phyloP scores from a whole-genome alignment of 345 rosid species.

The Eucalyptus brandiana region DNA sequence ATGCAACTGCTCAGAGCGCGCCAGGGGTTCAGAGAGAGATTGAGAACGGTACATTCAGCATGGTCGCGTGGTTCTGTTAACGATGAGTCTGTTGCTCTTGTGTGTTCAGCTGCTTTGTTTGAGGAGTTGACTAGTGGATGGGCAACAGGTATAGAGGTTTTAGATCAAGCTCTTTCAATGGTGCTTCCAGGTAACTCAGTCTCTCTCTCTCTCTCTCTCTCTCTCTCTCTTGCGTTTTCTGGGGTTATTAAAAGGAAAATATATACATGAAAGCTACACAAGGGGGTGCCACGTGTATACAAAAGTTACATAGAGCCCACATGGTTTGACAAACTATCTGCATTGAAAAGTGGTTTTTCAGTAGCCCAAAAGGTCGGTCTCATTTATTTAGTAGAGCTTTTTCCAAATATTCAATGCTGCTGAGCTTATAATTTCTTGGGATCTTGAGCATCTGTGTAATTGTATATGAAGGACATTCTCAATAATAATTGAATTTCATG shows the following conservation, averaged over 20 bases:
- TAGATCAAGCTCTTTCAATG: conserved; percentile 54
- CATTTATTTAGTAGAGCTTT: neutral
- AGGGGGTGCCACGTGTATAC: neutral
- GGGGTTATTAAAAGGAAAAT: neutral
- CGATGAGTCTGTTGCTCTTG: conserved; percentile 66
- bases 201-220: neutral
- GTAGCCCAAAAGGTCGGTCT: neutral
- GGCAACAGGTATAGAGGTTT: conserved; percentile 47
- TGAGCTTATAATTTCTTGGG: neutral
- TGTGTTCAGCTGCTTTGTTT: conserved; percentile 73
- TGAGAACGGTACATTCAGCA: conserved; percentile 41
- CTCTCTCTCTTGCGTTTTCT: neutral
- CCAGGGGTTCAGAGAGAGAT: conserved; percentile 72
- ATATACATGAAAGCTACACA: neutral
- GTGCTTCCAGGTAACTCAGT: conserved; percentile 74
- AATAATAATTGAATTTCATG: neutral
- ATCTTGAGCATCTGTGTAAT: neutral
- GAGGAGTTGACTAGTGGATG: conserved; percentile 75
- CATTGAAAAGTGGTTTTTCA: neutral
- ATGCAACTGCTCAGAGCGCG: conserved; percentile 82
- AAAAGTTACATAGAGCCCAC: neutral
- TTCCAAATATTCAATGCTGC: neutral
- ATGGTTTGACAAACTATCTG: neutral
- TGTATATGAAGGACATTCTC: neutral
- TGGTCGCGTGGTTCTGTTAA: conserved; percentile 64